Evolutionary conservation across 495 filamentous ascomycete genomes (phyloP).

Genomic region (Ascobolus immersus): DNA sequence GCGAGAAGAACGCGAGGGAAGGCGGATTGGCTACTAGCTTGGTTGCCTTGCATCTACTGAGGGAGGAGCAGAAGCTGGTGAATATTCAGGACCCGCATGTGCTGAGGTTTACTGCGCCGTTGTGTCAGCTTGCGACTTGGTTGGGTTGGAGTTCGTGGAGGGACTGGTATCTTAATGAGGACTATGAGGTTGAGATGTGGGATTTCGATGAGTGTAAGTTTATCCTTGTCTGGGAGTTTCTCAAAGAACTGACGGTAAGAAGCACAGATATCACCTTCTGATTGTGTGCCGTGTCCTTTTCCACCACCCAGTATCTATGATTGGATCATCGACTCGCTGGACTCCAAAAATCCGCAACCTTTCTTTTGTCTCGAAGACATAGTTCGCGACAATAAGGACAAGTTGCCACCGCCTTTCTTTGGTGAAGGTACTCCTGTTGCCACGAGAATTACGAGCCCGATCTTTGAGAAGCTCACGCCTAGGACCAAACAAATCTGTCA

Average conservation of each 20-base stretch:
- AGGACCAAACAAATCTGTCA: constrained; percentile 39
- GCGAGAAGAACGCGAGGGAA: constrained; percentile 7
- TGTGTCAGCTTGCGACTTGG: constrained; percentile 65
- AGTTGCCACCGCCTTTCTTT: too few relatives aligned
- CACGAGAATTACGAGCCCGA: constrained; percentile 8
- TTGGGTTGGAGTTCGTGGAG: constrained; percentile 59
- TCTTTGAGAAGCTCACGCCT: constrained; percentile 27
- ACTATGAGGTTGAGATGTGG: constrained; percentile 33
- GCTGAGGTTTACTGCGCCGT: constrained; percentile 36
- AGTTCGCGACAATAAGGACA: too few relatives aligned
- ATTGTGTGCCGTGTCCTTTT: constrained; percentile 33
- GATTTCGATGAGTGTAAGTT: constrained; percentile 28
- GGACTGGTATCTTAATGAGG: constrained; percentile 44
- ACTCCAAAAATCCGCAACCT: constrained; percentile 19
- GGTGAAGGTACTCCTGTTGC: constrained; percentile 13
- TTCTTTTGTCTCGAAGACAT: constrained; percentile 38
- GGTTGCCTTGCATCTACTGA: constrained; percentile 53
- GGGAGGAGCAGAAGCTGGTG: constrained; percentile 73
- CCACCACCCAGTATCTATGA: constrained; percentile 34
- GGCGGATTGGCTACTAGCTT: constrained; percentile 31
- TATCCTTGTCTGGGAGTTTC: neutral
- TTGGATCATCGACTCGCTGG: constrained; percentile 42
- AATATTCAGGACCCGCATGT: constrained; percentile 28
- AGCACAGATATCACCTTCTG: constrained; percentile 21
- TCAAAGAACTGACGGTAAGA: constrained; percentile 2